Evolutionary conservation across 23 red algal genomes (phyloP).

Genomic region (Gracilaria domingensis): DNA sequence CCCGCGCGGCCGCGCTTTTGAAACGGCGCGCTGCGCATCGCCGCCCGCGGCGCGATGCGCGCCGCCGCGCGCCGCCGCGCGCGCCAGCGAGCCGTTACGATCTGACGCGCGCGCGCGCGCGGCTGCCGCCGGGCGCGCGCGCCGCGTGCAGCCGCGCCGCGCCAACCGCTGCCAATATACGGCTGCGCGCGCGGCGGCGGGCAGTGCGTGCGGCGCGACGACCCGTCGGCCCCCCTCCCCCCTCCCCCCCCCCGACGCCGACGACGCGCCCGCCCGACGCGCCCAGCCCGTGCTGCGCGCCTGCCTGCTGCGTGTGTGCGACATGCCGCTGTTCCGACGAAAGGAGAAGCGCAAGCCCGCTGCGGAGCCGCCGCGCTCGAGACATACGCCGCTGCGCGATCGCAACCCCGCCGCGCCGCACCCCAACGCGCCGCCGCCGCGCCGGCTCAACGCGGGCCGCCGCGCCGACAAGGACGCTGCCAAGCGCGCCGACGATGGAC

Average conservation of each 20-base stretch:
- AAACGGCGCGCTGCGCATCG: neutral
- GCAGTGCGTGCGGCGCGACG: too few relatives aligned
- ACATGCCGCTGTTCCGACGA: slow-evolving; percentile 41
- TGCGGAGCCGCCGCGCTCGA: neutral
- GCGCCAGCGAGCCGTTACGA: neutral
- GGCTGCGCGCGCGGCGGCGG: too few relatives aligned
- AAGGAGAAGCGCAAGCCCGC: slow-evolving; percentile 33
- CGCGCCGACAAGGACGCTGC: slow-evolving; percentile 44
- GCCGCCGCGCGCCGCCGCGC: neutral
- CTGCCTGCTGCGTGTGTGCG: neutral
- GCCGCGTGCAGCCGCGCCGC: neutral
- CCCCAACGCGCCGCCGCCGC: neutral
- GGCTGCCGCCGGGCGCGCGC: too few relatives aligned
- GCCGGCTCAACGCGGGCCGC: neutral
- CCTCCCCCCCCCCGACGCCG: neutral
- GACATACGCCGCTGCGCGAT: slow-evolving; percentile 15
- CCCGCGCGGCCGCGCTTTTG: neutral
- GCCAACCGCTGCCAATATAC: neutral
- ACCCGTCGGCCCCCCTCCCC: neutral
- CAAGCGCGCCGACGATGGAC: neutral
- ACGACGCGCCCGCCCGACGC: neutral
- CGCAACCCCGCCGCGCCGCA: neutral
- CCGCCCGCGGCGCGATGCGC: slow-evolving; percentile 20
- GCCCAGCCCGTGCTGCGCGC: neutral
- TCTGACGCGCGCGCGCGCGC: neutral